These are phyloP conservation scores for Trametes hirsuta DNA, from an alignment of 1,284 basidiomycete species.

Conservation along the genomic window DNA sequence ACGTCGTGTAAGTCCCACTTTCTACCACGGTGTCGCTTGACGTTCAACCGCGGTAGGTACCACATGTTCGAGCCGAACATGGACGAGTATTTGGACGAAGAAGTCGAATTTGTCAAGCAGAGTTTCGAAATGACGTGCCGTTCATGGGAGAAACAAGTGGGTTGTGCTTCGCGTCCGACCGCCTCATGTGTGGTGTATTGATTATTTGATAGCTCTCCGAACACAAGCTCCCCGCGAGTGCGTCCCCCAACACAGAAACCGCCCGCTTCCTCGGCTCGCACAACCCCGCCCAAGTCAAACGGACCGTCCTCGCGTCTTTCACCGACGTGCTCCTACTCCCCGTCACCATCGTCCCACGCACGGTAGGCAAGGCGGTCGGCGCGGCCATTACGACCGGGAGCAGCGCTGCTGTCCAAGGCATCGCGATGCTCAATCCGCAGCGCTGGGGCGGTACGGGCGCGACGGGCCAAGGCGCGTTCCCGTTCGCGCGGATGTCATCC, in stretches of 20 bases:
- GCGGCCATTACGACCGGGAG: slow-evolving; percentile 74
- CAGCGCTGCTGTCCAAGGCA: slow-evolving; percentile 80
- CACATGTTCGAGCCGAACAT: slow-evolving; percentile 94
- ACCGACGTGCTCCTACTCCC: slow-evolving; percentile 89
- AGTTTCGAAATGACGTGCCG: slow-evolving; percentile 78
- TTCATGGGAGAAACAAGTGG: slow-evolving; percentile 76
- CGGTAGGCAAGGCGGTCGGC: slow-evolving; percentile 66
- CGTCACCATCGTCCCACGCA: slow-evolving; percentile 94
- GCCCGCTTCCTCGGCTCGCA: slow-evolving; percentile 79
- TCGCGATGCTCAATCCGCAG: slow-evolving; percentile 86
- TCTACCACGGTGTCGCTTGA: background rate
- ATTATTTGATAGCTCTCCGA: slow-evolving; percentile 27
- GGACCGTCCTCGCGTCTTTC: slow-evolving; percentile 91
- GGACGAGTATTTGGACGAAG: slow-evolving; percentile 96
- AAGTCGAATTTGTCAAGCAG: slow-evolving; percentile 81
- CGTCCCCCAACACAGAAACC: slow-evolving; percentile 46
- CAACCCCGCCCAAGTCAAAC: slow-evolving; percentile 92
- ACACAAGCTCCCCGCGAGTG: slow-evolving; percentile 25
- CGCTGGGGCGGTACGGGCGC: slow-evolving; percentile 62
- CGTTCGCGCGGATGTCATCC: slow-evolving; percentile 20
- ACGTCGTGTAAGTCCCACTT: slow-evolving; percentile 67
- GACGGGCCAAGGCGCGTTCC: slow-evolving; percentile 15
- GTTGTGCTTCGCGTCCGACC: slow-evolving; percentile 9
- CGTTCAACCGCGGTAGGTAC: slow-evolving; percentile 54
- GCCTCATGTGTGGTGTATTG: background rate